Conservation (phyloP, 208 protist species). For the Crithidia thermophila region DNA sequence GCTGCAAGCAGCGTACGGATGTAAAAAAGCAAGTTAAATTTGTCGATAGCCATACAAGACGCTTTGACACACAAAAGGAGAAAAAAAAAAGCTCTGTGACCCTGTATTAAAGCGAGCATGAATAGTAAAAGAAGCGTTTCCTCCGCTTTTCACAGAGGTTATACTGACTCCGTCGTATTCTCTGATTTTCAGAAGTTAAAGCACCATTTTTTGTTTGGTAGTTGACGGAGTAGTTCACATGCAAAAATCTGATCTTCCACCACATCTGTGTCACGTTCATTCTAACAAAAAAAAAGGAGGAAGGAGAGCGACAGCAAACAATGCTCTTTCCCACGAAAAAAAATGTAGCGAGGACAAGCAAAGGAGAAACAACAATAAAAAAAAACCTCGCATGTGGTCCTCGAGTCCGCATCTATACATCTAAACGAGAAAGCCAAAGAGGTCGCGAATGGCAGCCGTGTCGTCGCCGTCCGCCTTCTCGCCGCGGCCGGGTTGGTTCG, state of each 20-base stretch:
- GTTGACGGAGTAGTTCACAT: not conserved
- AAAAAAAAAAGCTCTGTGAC: no score
- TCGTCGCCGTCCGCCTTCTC: conserved; percentile 15
- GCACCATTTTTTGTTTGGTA: not conserved
- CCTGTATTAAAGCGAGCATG: no score
- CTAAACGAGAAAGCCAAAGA: conserved; percentile 72
- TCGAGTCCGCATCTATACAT: conserved; percentile 11
- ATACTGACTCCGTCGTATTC: no score
- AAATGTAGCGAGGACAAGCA: no score
- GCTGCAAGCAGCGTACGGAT: no score
- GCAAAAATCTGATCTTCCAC: no score
- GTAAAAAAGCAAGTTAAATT: no score
- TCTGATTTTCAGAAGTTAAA: no score
- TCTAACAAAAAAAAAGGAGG: not conserved
- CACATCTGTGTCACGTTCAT: not conserved
- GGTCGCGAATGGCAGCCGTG: conserved; percentile 35
- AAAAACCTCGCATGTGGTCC: not conserved
- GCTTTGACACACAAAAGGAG: no score
- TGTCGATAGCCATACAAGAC: no score
- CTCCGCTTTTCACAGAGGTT: no score
- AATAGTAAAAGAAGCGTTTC: no score
- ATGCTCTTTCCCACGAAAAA: not conserved
- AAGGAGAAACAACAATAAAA: not conserved
- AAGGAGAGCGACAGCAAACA: not conserved
- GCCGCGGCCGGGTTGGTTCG: conserved; percentile 28